Conservation (phyloP, 192 early-diverging fungal genomes). For the Rhizoclosmatium globosum region DNA sequence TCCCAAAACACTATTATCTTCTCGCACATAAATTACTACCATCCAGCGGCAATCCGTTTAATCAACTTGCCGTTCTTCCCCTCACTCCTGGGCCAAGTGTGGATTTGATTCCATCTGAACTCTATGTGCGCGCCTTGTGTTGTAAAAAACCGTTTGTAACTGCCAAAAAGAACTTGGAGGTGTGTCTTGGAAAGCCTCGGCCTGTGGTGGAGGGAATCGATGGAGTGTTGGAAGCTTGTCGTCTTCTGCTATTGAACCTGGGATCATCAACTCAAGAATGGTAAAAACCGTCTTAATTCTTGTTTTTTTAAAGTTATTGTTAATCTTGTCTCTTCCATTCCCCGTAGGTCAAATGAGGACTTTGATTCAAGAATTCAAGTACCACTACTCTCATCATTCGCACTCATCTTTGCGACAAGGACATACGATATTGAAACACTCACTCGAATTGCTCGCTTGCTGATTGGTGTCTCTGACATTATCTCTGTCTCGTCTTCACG, state of each 20-base stretch:
- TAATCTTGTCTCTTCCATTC: neutral
- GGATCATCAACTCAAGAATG: too few relatives aligned
- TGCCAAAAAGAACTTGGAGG: conserved; percentile 23
- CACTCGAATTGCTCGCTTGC: neutral
- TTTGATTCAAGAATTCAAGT: neutral
- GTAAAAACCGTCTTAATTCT: neutral
- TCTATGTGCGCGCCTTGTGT: conserved; percentile 27
- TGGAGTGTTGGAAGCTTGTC: conserved; percentile 15
- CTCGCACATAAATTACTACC: conserved; percentile 69
- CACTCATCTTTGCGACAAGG: neutral
- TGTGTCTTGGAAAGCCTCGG: neutral
- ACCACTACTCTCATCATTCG: neutral
- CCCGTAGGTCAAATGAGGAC: neutral
- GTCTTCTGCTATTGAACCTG: too few relatives aligned
- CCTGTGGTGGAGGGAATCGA: conserved; percentile 13
- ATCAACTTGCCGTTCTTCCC: conserved; percentile 76
- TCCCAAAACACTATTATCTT: conserved; percentile 73
- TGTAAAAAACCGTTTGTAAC: conserved; percentile 20
- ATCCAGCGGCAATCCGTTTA: conserved; percentile 73
- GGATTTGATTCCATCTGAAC: conserved; percentile 16
- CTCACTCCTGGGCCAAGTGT: conserved; percentile 46
- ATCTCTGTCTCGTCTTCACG: neutral
- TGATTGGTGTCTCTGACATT: neutral
- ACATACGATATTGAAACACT: neutral
- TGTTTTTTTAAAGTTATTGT: too few relatives aligned